Evolutionary conservation across 257 asterid species (phyloP), one percentile per base, ranked within the genome.

Genomic region (Capsicum rhomboideum): DNA sequence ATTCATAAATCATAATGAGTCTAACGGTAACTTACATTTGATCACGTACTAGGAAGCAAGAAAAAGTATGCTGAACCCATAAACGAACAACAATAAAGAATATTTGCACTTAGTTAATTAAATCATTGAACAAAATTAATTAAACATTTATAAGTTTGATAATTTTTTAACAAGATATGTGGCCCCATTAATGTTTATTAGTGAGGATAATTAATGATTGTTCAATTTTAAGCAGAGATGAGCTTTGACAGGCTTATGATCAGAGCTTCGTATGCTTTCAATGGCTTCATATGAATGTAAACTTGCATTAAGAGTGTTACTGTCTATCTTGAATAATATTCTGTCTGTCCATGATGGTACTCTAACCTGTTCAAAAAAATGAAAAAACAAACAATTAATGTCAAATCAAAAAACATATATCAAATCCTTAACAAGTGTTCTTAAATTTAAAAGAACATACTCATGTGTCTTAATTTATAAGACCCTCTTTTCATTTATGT

Each of bases 341-440:
- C 97, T 82, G 85, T 93, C 97, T 52, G 96, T 93, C 96, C 97
- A 93, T 0, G 97, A 92, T 54, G 97, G 97, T n/a, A 89, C 96
- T 84, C 96, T 85, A n/a, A 90, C 91, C 94, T 93, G 91, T 59
- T 44, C 4, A 11, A 31, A 2, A 1, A 13, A 86, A 77, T 1
- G 49, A 4, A 23, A 10, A 17, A 17, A 44, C 4, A 72, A 16
- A 1, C 8, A 55, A 79, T 71, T 68, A 37, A 11, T 71, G 6
- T 42, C 55, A 71, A 11, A n/a, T 71, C 20, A 71, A 69, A 11
- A 20, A 2, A 64, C 28, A 64, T 23, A 64, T 64, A 61, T 82
- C 4, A 34, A 34, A 34, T 34, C 37, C 37, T 34, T 34, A 34
- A 34, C 37, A 34, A 34, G 37, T 34, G 37, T 34, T 34, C 37